phyloP scores from a whole-genome alignment of 164 flowering plant species.

The Stephania japonica region DNA sequence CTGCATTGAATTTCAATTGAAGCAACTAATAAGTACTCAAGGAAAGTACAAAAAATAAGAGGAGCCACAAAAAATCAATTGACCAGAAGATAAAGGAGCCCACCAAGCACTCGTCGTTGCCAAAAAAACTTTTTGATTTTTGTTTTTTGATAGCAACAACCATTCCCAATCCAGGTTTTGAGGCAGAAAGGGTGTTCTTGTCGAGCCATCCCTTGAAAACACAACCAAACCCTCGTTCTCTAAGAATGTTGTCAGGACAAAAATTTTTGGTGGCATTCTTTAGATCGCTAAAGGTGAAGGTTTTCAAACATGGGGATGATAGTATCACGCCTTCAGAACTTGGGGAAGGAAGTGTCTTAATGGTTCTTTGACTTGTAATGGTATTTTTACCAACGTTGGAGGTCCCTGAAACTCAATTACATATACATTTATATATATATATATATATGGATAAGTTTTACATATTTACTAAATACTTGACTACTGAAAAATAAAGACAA shows the following conservation, averaged over 20 bases:
- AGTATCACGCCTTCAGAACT: slow-evolving; percentile 53
- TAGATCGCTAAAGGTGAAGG: slow-evolving; percentile 43
- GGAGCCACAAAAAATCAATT: background rate
- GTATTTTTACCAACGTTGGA: no score
- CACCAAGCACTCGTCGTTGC: slow-evolving; percentile 72
- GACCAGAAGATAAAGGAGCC: slow-evolving; percentile 5
- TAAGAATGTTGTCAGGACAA: slow-evolving; percentile 42
- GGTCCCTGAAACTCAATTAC: no score
- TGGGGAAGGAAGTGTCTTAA: slow-evolving; percentile 28
- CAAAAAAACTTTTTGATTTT: slow-evolving; percentile 55
- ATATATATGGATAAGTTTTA: no score
- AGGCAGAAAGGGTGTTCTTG: slow-evolving; percentile 32
- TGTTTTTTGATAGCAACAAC: slow-evolving; percentile 65
- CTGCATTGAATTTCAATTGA: slow-evolving; percentile 37
- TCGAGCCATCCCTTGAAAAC: slow-evolving; percentile 68
- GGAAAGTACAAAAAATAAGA: background rate
- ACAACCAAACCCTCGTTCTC: slow-evolving; percentile 65
- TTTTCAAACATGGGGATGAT: slow-evolving; percentile 39
- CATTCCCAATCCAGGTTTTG: slow-evolving; percentile 40
- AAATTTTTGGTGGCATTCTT: slow-evolving; percentile 51
- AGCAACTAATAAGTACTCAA: slow-evolving; percentile 3
- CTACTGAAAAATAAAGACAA: no score
- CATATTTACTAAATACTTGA: no score
- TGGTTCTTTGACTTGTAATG: slow-evolving; percentile 15
- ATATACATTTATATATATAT: no score